Evolutionary conservation across 225 moss, liverwort and hornwort species (phyloP).

Genomic region (Polytrichum commune): DNA sequence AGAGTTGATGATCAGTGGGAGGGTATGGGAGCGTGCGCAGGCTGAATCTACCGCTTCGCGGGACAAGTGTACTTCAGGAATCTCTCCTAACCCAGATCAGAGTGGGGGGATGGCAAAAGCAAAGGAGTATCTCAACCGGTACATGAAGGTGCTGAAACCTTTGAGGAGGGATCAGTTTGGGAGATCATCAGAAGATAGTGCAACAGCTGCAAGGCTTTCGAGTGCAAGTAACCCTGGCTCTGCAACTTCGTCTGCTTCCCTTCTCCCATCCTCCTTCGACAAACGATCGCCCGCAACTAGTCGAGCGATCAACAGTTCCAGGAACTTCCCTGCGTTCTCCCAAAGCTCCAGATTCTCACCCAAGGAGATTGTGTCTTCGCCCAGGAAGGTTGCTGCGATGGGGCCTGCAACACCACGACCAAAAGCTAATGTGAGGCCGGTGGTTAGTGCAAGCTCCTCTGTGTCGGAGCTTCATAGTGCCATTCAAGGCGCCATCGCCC

Average conservation of each 20-base stretch:
- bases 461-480: constrained; percentile 72
- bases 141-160: constrained; percentile 72
- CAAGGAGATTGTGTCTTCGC: constrained; percentile 41
- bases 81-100: neutral
- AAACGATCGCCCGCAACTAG: constrained; percentile 3
- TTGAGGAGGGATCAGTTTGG: neutral
- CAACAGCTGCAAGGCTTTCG: neutral
- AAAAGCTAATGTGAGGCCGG: constrained; percentile 28
- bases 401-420: constrained; percentile 17
- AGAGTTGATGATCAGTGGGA: constrained; percentile 27
- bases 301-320: constrained; percentile 19
- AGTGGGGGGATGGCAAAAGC: constrained; percentile 49
- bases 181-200: neutral
- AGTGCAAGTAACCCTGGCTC: constrained; percentile 8
- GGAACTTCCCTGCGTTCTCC: constrained; percentile 49
- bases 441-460: constrained; percentile 35
- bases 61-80: neutral
- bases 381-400: constrained; percentile 18
- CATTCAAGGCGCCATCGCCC: constrained; percentile 91
- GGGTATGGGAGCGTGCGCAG: constrained; percentile 13
- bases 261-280: constrained; percentile 1
- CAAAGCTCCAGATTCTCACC: constrained; percentile 62
- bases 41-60: no score
- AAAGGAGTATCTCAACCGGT: constrained; percentile 59
- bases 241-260: constrained; percentile 4